Conservation (phyloP, 805 yeast species). For the Myxozyma sirexii region DNA sequence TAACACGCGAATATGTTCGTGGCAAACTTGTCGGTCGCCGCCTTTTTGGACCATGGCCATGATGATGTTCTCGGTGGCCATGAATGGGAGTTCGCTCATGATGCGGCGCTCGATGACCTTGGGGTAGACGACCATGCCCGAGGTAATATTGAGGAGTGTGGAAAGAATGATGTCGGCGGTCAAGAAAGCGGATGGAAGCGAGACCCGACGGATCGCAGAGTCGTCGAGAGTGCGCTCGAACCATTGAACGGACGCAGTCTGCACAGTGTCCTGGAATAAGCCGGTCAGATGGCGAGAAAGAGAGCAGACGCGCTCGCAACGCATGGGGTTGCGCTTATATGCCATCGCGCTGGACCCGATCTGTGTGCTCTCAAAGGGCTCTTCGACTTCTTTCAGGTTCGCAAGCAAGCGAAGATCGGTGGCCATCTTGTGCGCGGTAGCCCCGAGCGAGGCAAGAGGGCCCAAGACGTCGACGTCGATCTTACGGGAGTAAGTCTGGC, state of each 20-base stretch:
- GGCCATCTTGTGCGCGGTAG: conserved; percentile 95
- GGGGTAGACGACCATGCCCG: conserved; percentile 97
- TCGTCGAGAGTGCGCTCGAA: conserved; percentile 98
- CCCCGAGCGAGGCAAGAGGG: conserved; percentile 93
- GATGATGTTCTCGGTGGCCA: conserved; percentile 98
- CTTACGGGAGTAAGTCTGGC: conserved; percentile 98
- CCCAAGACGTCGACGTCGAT: conserved; percentile 92
- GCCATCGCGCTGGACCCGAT: conserved; percentile 99
- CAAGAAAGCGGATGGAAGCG: conserved; percentile 93
- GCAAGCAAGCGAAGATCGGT: conserved; percentile 96
- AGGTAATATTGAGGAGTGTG: conserved; percentile 86
- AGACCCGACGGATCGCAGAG: conserved; percentile 95
- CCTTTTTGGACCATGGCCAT: conserved; percentile 99
- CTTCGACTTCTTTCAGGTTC: conserved; percentile 95
- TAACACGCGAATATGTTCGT: conserved; percentile 93
- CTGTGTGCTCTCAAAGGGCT: conserved; percentile 98
- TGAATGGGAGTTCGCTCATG: conserved; percentile 91
- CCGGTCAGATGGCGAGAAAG: conserved; percentile 94
- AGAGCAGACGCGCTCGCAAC: conserved; percentile 99
- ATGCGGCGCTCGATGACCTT: conserved; percentile 98
- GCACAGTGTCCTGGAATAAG: conserved; percentile 87
- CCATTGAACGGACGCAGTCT: conserved; percentile 98
- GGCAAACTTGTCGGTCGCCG: conserved; percentile 97
- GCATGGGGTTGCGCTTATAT: conserved; percentile 99
- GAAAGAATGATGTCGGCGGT: conserved; percentile 92